Evolutionary conservation across 2,329 filamentous ascomycete genomes (phyloP), one percentile per base, ranked within the genome.

Genomic region (Hypoxylon rubiginosum): DNA sequence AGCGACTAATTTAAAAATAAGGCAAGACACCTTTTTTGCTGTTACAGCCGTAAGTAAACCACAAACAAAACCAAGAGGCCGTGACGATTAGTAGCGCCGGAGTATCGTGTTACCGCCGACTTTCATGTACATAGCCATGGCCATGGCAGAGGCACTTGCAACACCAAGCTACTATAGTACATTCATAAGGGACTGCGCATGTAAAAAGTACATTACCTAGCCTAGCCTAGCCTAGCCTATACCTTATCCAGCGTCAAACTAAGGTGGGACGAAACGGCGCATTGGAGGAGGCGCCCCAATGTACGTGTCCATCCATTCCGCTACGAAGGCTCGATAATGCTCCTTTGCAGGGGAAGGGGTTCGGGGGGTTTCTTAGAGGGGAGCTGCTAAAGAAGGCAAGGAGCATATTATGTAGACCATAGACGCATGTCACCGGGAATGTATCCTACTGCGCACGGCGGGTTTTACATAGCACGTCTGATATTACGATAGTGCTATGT

Each of bases 381-480:
- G 57, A 54, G 49, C 48, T 57, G n/a, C 46, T 64, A 46, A 55
- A 62, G 56, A 66, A 66, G 66, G 66, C 58, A 68, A 59, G 58
- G 55, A 66, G 49, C 53, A 58, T n/a, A n/a, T n/a, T n/a, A n/a
- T n/a, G n/a, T n/a, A n/a, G n/a, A n/a, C n/a, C n/a, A n/a, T 48
- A 39, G 13, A 24, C 57, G 57, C 60, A 64, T 49, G 41, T 58
- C 52, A 51, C 60, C 63, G 66, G 66, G 55, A 69, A 64, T 56
- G 66, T 63, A 60, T 53, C 66, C 63, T 69, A 68, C 66, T 68
- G 59, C 60, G 59, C 59, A 63, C 34, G 36, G 64, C 61, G 61
- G 67, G 64, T 62, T 62, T 65, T 52, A 65, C 21, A 24, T 24
- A 24, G 21, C 21, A 24, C 64, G 54, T 67, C 60, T 67, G 57